Percentiles rank a stretch among this genome's conserved stretches.
phyloP scores from a whole-genome alignment of 345 rosid species.

The Eucalyptus shirleyi region DNA sequence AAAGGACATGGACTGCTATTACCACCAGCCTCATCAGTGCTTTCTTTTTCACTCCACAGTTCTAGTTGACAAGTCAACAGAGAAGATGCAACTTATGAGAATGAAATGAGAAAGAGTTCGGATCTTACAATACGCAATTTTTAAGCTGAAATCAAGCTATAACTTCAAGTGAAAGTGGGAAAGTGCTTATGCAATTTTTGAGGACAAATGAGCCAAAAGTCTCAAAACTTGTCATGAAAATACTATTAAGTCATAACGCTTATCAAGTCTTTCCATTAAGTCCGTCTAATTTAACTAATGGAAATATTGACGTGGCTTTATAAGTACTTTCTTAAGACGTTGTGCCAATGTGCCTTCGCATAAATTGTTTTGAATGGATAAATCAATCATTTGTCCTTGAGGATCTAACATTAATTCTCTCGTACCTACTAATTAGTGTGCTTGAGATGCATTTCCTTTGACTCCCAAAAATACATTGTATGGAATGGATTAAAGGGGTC shows the following conservation, averaged over 20 bases:
- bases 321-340: background rate
- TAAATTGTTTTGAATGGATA: too few species aligned
- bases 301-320: background rate
- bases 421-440: too few species aligned
- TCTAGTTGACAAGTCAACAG: background rate
- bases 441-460: too few species aligned
- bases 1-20: background rate
- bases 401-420: too few species aligned
- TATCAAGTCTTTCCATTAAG: background rate
- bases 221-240: background rate
- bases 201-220: background rate
- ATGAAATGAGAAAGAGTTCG: background rate
- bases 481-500: too few species aligned
- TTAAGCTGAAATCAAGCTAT: background rate
- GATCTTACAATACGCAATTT: background rate
- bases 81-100: background rate
- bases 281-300: background rate
- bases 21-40: background rate
- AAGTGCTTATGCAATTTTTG: background rate
- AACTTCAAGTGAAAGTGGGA: background rate
- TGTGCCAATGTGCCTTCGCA: background rate
- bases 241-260: background rate
- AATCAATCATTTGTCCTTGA: too few species aligned
- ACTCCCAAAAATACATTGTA: too few species aligned
- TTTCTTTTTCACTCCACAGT: background rate